These are phyloP conservation scores for Apiospora pterosperma DNA, from an alignment of 2,329 filamentous ascomycete species.

Conservation along the genomic window DNA sequence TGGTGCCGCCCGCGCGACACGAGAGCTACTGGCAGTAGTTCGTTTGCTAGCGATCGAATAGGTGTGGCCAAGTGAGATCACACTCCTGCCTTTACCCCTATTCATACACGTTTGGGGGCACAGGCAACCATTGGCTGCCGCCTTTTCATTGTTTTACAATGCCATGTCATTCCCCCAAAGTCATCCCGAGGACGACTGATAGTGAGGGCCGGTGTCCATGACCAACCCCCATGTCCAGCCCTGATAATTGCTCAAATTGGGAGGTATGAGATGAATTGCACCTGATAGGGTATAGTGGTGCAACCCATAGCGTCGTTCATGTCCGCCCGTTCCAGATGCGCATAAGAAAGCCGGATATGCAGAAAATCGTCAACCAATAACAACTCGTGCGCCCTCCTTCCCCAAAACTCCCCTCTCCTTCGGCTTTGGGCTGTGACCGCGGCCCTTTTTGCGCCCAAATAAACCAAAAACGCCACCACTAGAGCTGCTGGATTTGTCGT, in stretches of 20 bases:
- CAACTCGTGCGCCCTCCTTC: conserved; percentile 86
- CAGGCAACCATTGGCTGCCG: not conserved
- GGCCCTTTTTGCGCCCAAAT: conserved; percentile 81
- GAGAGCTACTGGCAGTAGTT: not conserved
- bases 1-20: not conserved
- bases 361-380: conserved; percentile 56
- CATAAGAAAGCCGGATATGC: conserved; percentile 2
- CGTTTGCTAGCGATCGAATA: not conserved
- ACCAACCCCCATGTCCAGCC: not conserved
- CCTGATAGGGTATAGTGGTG: conserved; percentile 7
- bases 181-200: not conserved
- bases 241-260: not conserved
- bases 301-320: conserved; percentile 3
- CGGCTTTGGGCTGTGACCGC: conserved; percentile 89
- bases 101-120: not conserved
- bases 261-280: not conserved
- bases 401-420: conserved; percentile 90
- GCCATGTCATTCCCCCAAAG: not conserved
- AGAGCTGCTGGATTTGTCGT: conserved; percentile 51
- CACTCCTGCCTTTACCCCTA: not conserved
- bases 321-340: not conserved
- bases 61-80: not conserved
- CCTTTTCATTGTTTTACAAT: not conserved
- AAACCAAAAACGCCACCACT: conserved; percentile 89
- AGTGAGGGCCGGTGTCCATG: not conserved